These are phyloP conservation scores for Alternaria infectoria DNA, from an alignment of 2,329 filamentous ascomycete species.

Conservation along the genomic window DNA sequence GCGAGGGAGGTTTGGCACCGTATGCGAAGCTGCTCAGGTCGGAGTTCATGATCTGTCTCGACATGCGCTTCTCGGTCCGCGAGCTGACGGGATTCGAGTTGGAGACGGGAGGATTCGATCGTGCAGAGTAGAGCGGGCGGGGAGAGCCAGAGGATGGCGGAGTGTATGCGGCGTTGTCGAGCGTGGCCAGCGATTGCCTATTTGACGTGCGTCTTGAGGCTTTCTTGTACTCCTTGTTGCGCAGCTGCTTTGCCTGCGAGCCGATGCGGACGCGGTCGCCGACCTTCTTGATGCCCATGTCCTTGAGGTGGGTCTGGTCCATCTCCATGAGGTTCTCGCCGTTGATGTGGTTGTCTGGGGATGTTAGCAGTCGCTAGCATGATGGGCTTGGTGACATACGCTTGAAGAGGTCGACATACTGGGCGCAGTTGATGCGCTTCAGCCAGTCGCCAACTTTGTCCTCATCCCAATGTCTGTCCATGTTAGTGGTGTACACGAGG, in stretches of 20 bases:
- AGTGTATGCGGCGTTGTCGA: slow-evolving; percentile 70
- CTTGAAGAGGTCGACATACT: slow-evolving; percentile 91
- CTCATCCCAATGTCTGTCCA: slow-evolving; percentile 76
- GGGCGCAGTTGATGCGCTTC: slow-evolving; percentile 85
- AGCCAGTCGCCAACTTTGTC: slow-evolving; percentile 91
- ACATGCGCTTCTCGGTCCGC: slow-evolving; percentile 57
- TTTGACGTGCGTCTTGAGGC: slow-evolving; percentile 71
- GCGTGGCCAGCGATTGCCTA: slow-evolving; percentile 83
- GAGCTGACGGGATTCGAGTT: slow-evolving; percentile 38
- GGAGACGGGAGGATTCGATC: slow-evolving; percentile 50
- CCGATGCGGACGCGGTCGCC: slow-evolving; percentile 89
- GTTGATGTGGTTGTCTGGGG: slow-evolving; percentile 85
- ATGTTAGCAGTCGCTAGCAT: slow-evolving; percentile 22
- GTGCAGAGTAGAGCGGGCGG: slow-evolving; percentile 64
- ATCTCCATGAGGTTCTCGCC: slow-evolving; percentile 96
- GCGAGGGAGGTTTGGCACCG: slow-evolving; percentile 64
- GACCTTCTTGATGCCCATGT: slow-evolving; percentile 98
- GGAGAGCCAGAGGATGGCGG: slow-evolving; percentile 70
- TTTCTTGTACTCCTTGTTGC: slow-evolving; percentile 57
- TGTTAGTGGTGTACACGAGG: slow-evolving; percentile 19
- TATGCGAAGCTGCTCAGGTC: slow-evolving; percentile 53
- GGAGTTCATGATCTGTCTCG: slow-evolving; percentile 51
- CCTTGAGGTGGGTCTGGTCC: slow-evolving; percentile 93
- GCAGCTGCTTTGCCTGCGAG: slow-evolving; percentile 57
- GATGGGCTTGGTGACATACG: slow-evolving; percentile 45